Base-by-base conservation (phyloP, 306 rosid species). In the Begonia loranthoides region DNA sequence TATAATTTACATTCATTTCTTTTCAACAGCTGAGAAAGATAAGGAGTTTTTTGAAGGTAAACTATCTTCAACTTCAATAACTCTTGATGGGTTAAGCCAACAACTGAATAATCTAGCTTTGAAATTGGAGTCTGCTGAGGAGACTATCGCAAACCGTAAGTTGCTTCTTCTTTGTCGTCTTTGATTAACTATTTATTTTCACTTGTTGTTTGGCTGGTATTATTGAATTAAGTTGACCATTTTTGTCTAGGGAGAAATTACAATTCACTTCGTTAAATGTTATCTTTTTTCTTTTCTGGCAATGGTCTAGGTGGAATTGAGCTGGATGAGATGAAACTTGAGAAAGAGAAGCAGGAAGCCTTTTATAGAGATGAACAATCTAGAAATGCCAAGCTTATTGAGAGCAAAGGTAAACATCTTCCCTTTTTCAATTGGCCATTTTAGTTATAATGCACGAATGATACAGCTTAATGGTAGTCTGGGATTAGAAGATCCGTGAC, bases 21-120 rank as follows among this genome's bases (percentile, higher is more conserved):
- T 24, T 68, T 41, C 19, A 41, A 63, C 67, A 90, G 99, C 92
- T 28, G 94, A 86, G 65, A 79, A 68, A 74, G 95, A 85, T 61
- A 82, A 75, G 73, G 76, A 80, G 64, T 58, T 49, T 17, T 78
- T 82, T 72, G 86, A 82, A 78, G 73, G 62, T 34, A 82, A 82
- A 65, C 68, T 90, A 59, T 80, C 86, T 28, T 66, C 71, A 12
- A 76, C 76, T 74, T 76, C 78, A 52, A 61, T 65, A 41, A 65
- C 74, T 70, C 72, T 90, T 62, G 88, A 80, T 69, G 66, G 70
- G 66, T 73, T 90, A 78, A 82, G 66, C 60, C 73, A 82, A 59
- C 83, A 70, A 64, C 80, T 85, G 94, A 75, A 69, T 38, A 82
- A 54, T 55, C 63, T 85, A 51, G 74, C 87, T 46, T 53, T 82